Evolutionary conservation across 208 protist species (phyloP).

Genomic region (Acanthamoeba royreba): DNA sequence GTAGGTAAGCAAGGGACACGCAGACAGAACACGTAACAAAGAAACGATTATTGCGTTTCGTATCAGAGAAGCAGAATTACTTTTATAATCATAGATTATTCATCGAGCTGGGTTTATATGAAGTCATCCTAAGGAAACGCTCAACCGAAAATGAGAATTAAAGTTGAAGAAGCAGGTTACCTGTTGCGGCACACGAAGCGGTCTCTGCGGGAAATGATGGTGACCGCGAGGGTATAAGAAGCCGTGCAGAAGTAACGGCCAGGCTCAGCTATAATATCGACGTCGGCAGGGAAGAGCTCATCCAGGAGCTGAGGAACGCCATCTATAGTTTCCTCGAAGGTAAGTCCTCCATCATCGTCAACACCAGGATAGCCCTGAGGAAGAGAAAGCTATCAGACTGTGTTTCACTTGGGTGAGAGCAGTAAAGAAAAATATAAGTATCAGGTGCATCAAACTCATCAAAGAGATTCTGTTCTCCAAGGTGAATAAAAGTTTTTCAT

Average conservation of each 20-base stretch:
- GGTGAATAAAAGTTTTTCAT: not conserved
- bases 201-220: constrained; percentile 60
- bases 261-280: constrained; percentile 87
- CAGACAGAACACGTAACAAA: not conserved
- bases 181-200: constrained; percentile 42
- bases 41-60: not conserved
- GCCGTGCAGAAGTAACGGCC: constrained; percentile 80
- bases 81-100: not conserved
- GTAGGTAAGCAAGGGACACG: not conserved
- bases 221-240: constrained; percentile 61
- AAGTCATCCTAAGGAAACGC: not conserved
- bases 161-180: not conserved
- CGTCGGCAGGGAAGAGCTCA: constrained; percentile 66
- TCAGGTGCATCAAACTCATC: not conserved
- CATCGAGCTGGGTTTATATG: not conserved
- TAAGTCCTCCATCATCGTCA: constrained; percentile 8
- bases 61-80: not conserved
- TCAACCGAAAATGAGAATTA: not conserved
- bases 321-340: constrained; percentile 73
- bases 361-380: not conserved
- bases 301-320: constrained; percentile 68
- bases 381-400: not conserved
- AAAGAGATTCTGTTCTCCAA: not conserved
- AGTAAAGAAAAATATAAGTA: not conserved
- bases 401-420: not conserved